Conservation (phyloP, 257 asterid genomes). For the Linderniella brevidens region DNA sequence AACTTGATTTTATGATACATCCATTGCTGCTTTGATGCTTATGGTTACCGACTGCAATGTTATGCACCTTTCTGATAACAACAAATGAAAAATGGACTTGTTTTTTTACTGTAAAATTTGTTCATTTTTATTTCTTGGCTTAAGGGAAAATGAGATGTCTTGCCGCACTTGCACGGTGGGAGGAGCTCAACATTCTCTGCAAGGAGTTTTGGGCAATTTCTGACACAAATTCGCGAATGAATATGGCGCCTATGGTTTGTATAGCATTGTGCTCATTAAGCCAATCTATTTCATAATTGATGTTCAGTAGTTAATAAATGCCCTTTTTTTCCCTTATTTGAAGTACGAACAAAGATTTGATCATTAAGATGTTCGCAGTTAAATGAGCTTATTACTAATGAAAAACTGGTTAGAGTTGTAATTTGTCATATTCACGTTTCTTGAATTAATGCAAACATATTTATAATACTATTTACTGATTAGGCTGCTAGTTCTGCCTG, state of each 20-base stretch:
- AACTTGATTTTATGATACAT: too few relatives aligned
- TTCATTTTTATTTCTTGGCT: slow-evolving; percentile 7
- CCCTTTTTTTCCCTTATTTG: too few relatives aligned
- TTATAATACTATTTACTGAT: not conserved
- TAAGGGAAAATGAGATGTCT: slow-evolving; percentile 98
- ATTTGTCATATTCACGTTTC: slow-evolving; percentile 3
- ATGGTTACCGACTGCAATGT: too few relatives aligned
- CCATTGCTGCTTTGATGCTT: too few relatives aligned
- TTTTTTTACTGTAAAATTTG: not conserved
- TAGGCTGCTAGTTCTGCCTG: slow-evolving; percentile 99
- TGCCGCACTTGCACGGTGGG: slow-evolving; percentile 99
- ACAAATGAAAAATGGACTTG: too few relatives aligned
- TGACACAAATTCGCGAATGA: slow-evolving; percentile 93
- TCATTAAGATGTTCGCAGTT: too few relatives aligned
- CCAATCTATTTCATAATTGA: slow-evolving; percentile 4
- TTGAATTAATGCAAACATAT: slow-evolving; percentile 9
- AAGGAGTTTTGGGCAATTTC: slow-evolving; percentile 98
- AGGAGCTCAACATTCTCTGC: slow-evolving; percentile 96
- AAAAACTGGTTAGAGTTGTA: not conserved
- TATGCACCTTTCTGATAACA: too few relatives aligned
- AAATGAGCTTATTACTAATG: not conserved
- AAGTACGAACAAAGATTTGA: too few relatives aligned
- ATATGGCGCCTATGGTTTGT: slow-evolving; percentile 97
- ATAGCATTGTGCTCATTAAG: not conserved
- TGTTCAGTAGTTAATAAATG: slow-evolving; percentile 6